Base-by-base conservation (phyloP, 2,329 filamentous ascomycete genomes). In the Penicillium sp. region DNA sequence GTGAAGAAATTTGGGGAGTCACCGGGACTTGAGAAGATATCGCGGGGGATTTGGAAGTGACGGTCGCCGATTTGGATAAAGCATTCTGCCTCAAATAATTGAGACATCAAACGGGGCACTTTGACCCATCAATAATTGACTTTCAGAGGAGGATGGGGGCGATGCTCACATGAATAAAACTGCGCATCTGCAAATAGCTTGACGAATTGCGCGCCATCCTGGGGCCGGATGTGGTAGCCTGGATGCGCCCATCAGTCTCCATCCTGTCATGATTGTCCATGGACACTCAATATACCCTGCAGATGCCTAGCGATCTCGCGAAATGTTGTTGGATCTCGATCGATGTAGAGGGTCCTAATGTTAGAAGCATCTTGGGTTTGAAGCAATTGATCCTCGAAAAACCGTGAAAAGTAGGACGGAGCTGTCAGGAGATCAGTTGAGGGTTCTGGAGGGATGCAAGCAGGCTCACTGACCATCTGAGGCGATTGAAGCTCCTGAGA, bases 1-100 rank as follows among this genome's bases (percentile, higher is more conserved):
- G 91, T 88, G 78, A 97, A 97, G 80, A 91, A 97, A 72, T 97
- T 97, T 11, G 92, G 92, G n/a, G 85, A 87, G 74, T 97, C 92
- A 26, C 92, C 93, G 0, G 91, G 90, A 34, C 84, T 83, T 29
- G 84, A 87, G 73, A 97, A 96, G 57, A 96, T 80, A 64, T 96
- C 90, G 59, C 91, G 88, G 2, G 92, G 89, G 61, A 97, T 92
- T 69, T 91, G 88, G 74, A 97, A 97, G 65, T 94, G 86, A 54
- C 83, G 84, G 62, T 90, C 85, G 56, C 93, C 93, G 65, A 97
- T 93, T 57, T 89, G 88, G 66, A 96, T 91, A 78, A 92, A 96
- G 68, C 97, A 95, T 65, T 89, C 89, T 58, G 91, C 90, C 63
- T 93, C 90, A 73, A 93, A 95, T 19, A 97, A 85, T 73, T 95